Evolutionary conservation across 495 filamentous ascomycete genomes (phyloP), one percentile per base, ranked within the genome.

Genomic region (Aspergillus conjunctus): DNA sequence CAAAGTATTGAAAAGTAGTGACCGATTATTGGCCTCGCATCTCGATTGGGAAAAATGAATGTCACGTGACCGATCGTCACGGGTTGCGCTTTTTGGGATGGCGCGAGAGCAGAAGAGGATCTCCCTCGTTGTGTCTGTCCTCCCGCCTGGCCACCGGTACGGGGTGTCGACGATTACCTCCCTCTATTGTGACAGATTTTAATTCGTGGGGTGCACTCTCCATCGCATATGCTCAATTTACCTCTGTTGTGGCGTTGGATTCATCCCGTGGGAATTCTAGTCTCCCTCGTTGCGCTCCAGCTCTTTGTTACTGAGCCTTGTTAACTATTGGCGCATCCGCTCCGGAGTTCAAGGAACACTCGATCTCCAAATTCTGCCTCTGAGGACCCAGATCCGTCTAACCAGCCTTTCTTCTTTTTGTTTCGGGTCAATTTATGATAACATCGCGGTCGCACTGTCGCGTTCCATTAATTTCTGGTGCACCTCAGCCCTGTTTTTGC

Each of bases 1-100:
- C 26, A 26, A 26, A n/a, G n/a, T n/a, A n/a, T n/a, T n/a, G n/a
- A n/a, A n/a, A n/a, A n/a, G n/a, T n/a, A n/a, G 26, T 26, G 26
- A 5, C 26, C 26, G 26, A 26, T 26, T 26, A 26, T 26, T 26
- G 26, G 26, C 26, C 26, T 26, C 26, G 26, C 26, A 26, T 26
- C 26, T 26, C 5, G 26, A 60, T 17, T 8, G 65, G 65, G 66
- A 73, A 70, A 75, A 76, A 61, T 45, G 15, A 21, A 17, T 8
- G 30, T 74, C 74, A 78, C 74, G 74, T 78, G 74, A 64, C 20
- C 8, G 68, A 66, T 71, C 67, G 71, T 77, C 74, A 77, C 74
- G 72, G 54, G 67, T 63, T 70, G 70, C 71, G 73, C 51, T 70
- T 70, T 26, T 70, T 70, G 72, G 73, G 58, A 66, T 61, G 71